These are phyloP conservation scores for Phyllachora maydis DNA, from an alignment of 2,329 filamentous ascomycete species.

Conservation along the genomic window DNA sequence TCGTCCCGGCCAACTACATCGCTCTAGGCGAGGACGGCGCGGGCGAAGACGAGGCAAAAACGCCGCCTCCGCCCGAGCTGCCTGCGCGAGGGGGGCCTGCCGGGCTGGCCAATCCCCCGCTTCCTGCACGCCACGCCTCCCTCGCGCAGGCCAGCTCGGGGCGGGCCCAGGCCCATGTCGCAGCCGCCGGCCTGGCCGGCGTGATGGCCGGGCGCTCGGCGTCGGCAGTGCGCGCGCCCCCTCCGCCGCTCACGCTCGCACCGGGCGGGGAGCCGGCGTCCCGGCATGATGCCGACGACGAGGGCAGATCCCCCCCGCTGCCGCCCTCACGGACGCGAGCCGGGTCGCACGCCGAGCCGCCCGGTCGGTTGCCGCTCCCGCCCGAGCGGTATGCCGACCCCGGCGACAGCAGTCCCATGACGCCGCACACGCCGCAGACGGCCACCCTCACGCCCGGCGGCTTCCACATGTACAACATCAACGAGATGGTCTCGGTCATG, in stretches of 20 bases:
- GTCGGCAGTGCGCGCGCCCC: conserved; percentile 22
- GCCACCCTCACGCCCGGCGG: conserved; percentile 46
- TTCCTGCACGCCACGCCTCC: conserved; percentile 14
- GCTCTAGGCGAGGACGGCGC: conserved; percentile 34
- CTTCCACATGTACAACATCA: conserved; percentile 91
- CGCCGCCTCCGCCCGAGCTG: conserved; percentile 10
- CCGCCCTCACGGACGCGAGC: conserved; percentile 43
- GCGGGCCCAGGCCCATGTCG: conserved; percentile 19
- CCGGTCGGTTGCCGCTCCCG: conserved; percentile 8
- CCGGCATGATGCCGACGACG: conserved; percentile 49
- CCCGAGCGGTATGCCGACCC: conserved; percentile 16
- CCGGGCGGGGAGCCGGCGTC: conserved; percentile 36
- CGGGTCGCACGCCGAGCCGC: conserved; percentile 17
- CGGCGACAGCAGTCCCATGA: too few relatives aligned
- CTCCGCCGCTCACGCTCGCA: conserved; percentile 24
- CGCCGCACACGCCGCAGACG: conserved; percentile 14
- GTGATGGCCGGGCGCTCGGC: conserved; percentile 27
- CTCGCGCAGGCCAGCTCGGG: conserved; percentile 12
- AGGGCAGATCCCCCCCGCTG: conserved; percentile 35
- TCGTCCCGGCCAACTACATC: conserved; percentile 92
- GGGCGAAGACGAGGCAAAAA: conserved; percentile 19
- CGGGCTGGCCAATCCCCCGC: conserved; percentile 15
- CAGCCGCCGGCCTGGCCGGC: conserved; percentile 32
- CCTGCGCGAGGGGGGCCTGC: conserved; percentile 21
- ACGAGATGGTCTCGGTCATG: conserved; percentile 93